Conservation (phyloP, 495 filamentous ascomycete genomes). For the Talaromyces adpressus region DNA sequence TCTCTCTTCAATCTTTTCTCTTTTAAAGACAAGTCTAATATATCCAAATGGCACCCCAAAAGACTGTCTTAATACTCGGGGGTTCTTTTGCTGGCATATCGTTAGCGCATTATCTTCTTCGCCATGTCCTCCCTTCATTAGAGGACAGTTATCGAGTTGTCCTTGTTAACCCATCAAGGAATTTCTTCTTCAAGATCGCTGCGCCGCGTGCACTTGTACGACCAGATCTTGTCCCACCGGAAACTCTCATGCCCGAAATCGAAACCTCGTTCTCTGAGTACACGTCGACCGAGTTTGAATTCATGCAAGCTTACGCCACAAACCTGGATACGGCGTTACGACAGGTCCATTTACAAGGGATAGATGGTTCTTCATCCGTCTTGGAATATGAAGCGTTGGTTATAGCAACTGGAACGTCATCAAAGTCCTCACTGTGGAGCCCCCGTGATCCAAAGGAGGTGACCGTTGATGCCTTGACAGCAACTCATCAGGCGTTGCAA, state of each 20-base stretch:
- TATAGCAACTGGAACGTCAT: conserved; percentile 31
- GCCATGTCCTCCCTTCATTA: conserved; percentile 36
- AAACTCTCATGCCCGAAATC: conserved; percentile 42
- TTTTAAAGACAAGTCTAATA: neutral
- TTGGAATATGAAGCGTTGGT: neutral
- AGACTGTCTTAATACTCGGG: conserved; percentile 44
- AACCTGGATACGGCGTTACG: conserved; percentile 14
- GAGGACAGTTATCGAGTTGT: conserved; percentile 26
- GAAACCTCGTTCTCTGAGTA: conserved; percentile 33
- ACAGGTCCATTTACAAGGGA: neutral
- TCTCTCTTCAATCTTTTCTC: too few relatives aligned
- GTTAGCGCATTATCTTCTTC: conserved; percentile 44
- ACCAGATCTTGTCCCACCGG: conserved; percentile 29
- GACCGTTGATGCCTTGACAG: neutral
- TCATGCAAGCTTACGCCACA: conserved; percentile 31
- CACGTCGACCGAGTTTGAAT: conserved; percentile 19
- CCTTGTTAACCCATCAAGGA: conserved; percentile 24
- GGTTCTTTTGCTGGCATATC: conserved; percentile 47
- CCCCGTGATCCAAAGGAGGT: neutral
- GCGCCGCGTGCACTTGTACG: neutral
- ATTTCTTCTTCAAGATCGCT: neutral
- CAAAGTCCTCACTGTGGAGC: conserved; percentile 12
- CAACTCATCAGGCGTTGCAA: neutral
- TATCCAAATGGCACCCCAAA: conserved; percentile 13
- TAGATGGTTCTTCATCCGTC: neutral